Evolutionary conservation across 192 early-diverging fungal genomes (phyloP), one percentile per base, ranked within the genome.

Genomic region (Gamsiella multidivaricata): DNA sequence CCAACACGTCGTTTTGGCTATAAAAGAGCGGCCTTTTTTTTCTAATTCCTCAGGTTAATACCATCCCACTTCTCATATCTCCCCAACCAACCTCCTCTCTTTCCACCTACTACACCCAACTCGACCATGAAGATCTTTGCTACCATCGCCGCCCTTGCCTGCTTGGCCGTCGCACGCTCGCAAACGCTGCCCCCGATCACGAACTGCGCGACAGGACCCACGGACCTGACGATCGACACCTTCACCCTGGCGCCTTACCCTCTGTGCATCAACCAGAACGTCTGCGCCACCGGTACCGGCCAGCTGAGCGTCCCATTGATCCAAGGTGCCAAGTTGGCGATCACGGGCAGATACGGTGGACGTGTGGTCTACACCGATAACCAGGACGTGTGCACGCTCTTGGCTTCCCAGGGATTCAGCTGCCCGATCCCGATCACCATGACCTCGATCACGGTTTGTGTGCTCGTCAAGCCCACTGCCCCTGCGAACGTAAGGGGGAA

Each of bases 41-140:
- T 39, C 8, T 5, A 8, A 0, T 37, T 25, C 10, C n/a, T 39
- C 37, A 39, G 37, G 37, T 39, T 39, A 39, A 39, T 32, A 22
- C 23, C 36, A 11, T 29, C 23, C 32, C 41, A 6, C 11, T 41
- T 17, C 29, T 36, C 53, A 33, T 7, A 32, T 25, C 49, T 29
- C 15, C 67, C 29, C 46, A 15, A 53, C 25, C 57, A 49, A 8
- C n/a, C 67, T 20, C 18, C 25, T 31, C 46, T 31, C 54, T 5
- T 1, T 33, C 15, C 47, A 20, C 34, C 45, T 26, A 8, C 22
- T 25, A 11, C 37, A 42, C 1, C 17, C 55, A 12, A 22, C 12
- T n/a, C 64, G 9, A 28, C 20, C 50, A 71, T 72, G 69, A 72
- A 63, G 61, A 63, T 57, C 69, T 45, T 72, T 41, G 54, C 69